phyloP scores from a whole-genome alignment of 164 flowering plant species.

The Umbilicus rupestris region DNA sequence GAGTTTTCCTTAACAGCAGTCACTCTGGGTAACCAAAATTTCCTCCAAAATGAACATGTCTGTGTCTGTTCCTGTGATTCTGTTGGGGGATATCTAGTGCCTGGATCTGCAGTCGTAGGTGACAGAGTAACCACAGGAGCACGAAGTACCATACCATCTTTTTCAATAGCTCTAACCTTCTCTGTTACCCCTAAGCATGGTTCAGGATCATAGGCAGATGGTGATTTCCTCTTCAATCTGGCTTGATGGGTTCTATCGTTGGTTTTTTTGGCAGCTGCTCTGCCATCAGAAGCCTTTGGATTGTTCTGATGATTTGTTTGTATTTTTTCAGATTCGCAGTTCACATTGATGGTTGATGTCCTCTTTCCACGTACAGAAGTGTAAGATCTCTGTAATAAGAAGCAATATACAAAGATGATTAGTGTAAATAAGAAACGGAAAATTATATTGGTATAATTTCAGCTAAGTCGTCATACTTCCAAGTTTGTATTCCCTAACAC shows the following conservation, averaged over 20 bases:
- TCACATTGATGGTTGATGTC: not conserved
- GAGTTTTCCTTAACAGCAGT: not conserved
- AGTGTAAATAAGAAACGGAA: not conserved
- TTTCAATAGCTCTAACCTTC: constrained; percentile 3
- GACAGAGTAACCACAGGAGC: not conserved
- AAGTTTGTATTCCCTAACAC: not conserved
- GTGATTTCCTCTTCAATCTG: constrained; percentile 1
- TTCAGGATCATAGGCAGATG: not conserved
- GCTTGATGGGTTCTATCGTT: not conserved
- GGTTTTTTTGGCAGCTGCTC: not conserved
- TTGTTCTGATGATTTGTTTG: not conserved
- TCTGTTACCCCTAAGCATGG: not conserved
- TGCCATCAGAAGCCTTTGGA: not conserved
- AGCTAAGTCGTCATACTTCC: not conserved
- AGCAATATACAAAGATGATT: not conserved
- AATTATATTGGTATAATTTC: not conserved
- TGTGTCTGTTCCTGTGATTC: not conserved
- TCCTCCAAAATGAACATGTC: constrained; percentile 3
- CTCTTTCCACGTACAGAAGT: not conserved
- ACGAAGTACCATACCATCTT: not conserved
- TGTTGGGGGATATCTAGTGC: not conserved
- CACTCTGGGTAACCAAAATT: not conserved
- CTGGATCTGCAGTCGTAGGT: not conserved
- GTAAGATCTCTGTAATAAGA: not conserved
- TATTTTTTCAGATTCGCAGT: not conserved